phyloP scores from a whole-genome alignment of 805 yeast genomes.

The Saccharomycopsis babjevae region DNA sequence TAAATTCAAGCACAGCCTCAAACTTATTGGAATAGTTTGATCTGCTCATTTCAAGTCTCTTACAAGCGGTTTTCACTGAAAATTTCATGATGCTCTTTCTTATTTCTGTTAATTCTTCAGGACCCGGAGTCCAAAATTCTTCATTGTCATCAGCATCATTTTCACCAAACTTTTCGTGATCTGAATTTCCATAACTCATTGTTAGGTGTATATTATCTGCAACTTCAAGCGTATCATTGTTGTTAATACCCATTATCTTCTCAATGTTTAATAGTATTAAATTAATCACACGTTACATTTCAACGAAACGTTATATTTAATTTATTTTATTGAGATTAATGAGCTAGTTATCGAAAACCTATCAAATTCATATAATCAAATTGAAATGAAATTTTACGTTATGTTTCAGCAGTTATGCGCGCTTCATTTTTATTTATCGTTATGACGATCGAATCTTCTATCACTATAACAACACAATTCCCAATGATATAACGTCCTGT shows the following conservation, averaged over 20 bases:
- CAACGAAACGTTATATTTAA: no score
- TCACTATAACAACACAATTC: no score
- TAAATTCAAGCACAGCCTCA: conserved; percentile 32
- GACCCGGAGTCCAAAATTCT: conserved; percentile 80
- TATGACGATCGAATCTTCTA: no score
- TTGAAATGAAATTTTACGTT: no score
- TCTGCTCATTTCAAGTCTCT: conserved; percentile 27
- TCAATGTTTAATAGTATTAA: no score
- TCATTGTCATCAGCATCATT: conserved; percentile 51
- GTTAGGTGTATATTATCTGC: neutral
- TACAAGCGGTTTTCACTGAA: neutral
- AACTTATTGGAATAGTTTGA: conserved; percentile 27
- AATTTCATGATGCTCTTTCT: conserved; percentile 41
- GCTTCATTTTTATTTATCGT: no score
- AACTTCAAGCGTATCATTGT: neutral
- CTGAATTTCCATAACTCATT: neutral
- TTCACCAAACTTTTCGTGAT: conserved; percentile 23
- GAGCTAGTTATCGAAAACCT: no score
- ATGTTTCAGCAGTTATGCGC: no score
- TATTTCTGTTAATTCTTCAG: conserved; percentile 38
- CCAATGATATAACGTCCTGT: no score
- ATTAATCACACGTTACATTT: no score
- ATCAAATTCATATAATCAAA: no score
- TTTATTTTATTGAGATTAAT: no score
- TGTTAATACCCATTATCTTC: neutral